Evolutionary conservation across 225 moss, liverwort and hornwort species (phyloP).

Genomic region (Marchantia polymorpha): DNA sequence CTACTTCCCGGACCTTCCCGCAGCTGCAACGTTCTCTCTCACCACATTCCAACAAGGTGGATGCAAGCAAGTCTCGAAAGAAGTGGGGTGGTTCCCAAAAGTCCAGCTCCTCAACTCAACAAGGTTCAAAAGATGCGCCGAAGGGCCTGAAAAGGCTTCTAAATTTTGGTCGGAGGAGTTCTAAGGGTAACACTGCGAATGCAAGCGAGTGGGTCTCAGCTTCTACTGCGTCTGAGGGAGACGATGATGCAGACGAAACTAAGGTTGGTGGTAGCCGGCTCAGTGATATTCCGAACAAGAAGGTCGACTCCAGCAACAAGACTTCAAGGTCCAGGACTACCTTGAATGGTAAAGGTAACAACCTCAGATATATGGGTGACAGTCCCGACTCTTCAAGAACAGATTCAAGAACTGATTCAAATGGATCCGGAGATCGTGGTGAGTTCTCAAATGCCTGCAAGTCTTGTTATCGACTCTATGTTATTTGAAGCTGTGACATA

Average conservation of each 20-base stretch:
- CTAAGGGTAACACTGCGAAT: slow-evolving; percentile 53
- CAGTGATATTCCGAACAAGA: slow-evolving; percentile 57
- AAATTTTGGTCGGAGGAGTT: slow-evolving; percentile 83
- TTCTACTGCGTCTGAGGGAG: slow-evolving; percentile 76
- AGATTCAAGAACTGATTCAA: slow-evolving; percentile 23
- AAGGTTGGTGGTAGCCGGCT: slow-evolving; percentile 41
- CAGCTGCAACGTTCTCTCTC: slow-evolving; percentile 60
- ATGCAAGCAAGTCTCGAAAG: slow-evolving; percentile 50
- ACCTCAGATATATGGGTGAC: slow-evolving; percentile 47
- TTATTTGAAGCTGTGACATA: no score
- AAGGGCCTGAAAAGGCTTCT: slow-evolving; percentile 83
- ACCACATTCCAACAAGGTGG: slow-evolving; percentile 51
- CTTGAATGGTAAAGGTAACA: slow-evolving; percentile 35
- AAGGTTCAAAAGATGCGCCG: slow-evolving; percentile 68
- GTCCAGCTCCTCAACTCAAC: slow-evolving; percentile 41
- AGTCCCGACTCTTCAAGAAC: slow-evolving; percentile 35
- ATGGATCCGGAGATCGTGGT: slow-evolving; percentile 37
- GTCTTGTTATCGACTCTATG: no score
- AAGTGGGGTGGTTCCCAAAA: slow-evolving; percentile 80
- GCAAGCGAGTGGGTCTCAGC: slow-evolving; percentile 64
- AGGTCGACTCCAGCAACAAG: slow-evolving; percentile 39
- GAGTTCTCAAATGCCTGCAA: neutral
- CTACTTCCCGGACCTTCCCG: slow-evolving; percentile 45
- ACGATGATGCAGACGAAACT: slow-evolving; percentile 64
- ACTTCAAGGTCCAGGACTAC: slow-evolving; percentile 16